Evolutionary conservation across 2,329 filamentous ascomycete species (phyloP).

Genomic region (Penicillium hesseltinei): DNA sequence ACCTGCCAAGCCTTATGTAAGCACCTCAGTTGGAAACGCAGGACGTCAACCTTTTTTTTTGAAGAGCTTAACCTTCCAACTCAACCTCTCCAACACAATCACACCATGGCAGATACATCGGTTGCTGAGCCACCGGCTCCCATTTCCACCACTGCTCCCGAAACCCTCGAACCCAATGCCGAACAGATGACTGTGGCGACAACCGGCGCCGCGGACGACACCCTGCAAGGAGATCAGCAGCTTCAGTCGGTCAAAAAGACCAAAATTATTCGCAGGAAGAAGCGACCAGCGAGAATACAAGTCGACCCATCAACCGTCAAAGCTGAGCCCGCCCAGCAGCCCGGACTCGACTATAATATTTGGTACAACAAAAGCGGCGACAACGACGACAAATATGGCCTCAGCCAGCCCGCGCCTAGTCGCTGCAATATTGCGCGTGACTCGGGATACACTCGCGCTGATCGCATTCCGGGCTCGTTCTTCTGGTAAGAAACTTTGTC

Average conservation of each 20-base stretch:
- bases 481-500: constrained; percentile 60
- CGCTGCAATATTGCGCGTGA: constrained; percentile 85
- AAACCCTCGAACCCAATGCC: constrained; percentile 22
- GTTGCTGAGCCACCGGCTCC: constrained; percentile 42
- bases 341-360: constrained; percentile 94
- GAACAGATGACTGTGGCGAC: constrained; percentile 22
- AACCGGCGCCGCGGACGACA: constrained; percentile 31
- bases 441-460: constrained; percentile 73
- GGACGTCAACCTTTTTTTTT: constrained; percentile 5
- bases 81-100: constrained; percentile 1
- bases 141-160: constrained; percentile 50
- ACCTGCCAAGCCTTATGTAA: constrained; percentile 13
- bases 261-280: constrained; percentile 89
- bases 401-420: constrained; percentile 75
- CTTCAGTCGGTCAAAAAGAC: constrained; percentile 57
- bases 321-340: constrained; percentile 83
- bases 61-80: constrained; percentile 1
- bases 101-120: constrained; percentile 31
- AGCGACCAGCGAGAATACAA: constrained; percentile 83
- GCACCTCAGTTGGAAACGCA: background rate
- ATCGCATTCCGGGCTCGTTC: constrained; percentile 74
- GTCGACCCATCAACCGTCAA: constrained; percentile 81
- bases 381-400: constrained; percentile 84
- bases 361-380: constrained; percentile 99
- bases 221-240: constrained; percentile 20